Base-by-base conservation (phyloP, 306 rosid genomes). In the Corylus avellana region DNA sequence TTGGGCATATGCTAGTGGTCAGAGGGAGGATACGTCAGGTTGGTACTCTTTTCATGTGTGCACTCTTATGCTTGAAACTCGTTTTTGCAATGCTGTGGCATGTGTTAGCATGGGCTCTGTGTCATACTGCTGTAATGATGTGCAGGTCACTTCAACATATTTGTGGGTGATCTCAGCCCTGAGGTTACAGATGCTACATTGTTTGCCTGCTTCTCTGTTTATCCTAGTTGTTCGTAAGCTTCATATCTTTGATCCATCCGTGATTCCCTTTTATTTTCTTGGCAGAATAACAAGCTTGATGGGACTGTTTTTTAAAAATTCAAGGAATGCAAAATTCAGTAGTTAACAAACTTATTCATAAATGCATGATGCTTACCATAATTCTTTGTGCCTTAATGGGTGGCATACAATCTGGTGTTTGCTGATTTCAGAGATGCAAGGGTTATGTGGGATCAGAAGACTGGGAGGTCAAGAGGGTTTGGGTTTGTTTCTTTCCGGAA, bases 381-480 rank as follows among this genome's bases (percentile, higher is more conserved):
- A 20, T 18, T 58, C 46, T 55, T 32, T 5, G 35, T 59, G 16
- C 25, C 20, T 8, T 53, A 25, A 7, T 17, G 12, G 27, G 4
- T 25, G 51, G 13, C 48, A 14, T 74, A 58, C 70, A 55, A 39
- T 67, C 72, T 70, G 48, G 51, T 53, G 78, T 75, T 76, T 76
- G 25, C 75, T 88, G 76, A 74, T 84, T 72, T 79, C 84, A 95
- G 98, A 35, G 98, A 95, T 87, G 98, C 98, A 72, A 90, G 97
- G 86, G 98, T 95, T 79, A 95, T 95, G 98, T 95, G 98, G 98
- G 98, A 95, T 88, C 98, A 92, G 81, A 95, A 95, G 81, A 92
- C 98, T 51, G 98, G 98, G 74, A 94, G 98, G 17, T 95, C 98
- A 27, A 90, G 98, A 88, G 98, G 98, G 53, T 95, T 95, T 89